Base-by-base conservation (phyloP, 148 eudicot species). In the Oxyria digyna region DNA sequence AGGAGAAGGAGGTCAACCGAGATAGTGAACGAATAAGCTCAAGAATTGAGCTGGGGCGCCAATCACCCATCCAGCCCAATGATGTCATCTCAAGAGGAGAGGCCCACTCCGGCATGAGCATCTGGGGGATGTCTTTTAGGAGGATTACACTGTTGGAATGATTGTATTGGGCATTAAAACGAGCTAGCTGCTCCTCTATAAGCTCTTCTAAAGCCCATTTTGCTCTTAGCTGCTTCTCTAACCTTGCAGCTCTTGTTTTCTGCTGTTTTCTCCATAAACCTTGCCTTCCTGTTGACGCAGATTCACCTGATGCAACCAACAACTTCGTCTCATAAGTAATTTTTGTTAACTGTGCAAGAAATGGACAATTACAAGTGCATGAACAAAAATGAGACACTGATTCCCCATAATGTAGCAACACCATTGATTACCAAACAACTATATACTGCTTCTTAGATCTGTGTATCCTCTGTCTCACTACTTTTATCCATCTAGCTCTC, bases 21-120 rank as follows among this genome's bases (percentile, higher is more conserved):
- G 72, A 67, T 26, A 87, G 73, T 11, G 89, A 76, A 17, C 73
- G 74, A 20, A 90, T 85, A 29, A 94, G 84, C 77, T 84, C 91
- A 57, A 94, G 83, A 62, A 90, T 81, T 69, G 89, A 71, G 33
- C 97, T 79, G 15, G 98, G 98, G 55, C 98, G 74, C 97, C 97
- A 94, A 68, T 94, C 98, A 14, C 98, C 98, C 4, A 90, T 71
- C 98, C 98, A 94, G 10, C 88, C 77, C 32, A 86, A 32, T 42
- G 87, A 77, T 0, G 85, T 83, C 72, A 87, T 74, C 69, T 94
- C 98, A 0, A 78, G 87, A 27, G 98, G 78, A 1, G 87, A 78
- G 33, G 85, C 71, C 82, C 85, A 78, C 62, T 86, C 86, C 48
- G 97, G 98, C 83, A 83, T 80, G 45, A 94, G 73, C 24, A 91